Base-by-base conservation (phyloP, 2,329 filamentous ascomycete genomes). In the Aspergillus pseudonomiae region DNA sequence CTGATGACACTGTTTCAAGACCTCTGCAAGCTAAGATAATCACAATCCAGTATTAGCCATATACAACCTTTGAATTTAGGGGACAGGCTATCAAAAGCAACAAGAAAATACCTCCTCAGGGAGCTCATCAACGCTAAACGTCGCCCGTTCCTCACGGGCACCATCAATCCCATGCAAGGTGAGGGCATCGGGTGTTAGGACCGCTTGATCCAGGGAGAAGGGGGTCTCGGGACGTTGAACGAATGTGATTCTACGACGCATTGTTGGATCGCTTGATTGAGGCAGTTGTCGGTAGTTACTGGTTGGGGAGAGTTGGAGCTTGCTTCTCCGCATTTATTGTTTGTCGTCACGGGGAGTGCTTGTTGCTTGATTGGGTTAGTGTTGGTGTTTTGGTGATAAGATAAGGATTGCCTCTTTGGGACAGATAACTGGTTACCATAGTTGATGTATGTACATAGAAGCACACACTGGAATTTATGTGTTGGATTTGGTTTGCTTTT, bases 141-240 rank as follows among this genome's bases (percentile, higher is more conserved):
- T 97, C 68, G 94, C 78, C 64, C 90, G 87, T 74, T 95, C 91
- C 78, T 98, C 92, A 68, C 92, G 89, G 16, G 88, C 88, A 24
- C 90, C 90, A 57, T 86, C 77, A 48, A 95, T 75, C 2, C 84
- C 85, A 1, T 82, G 81, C 59, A 96, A 79, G 3, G 83, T 82
- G 21, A 91, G 77, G 11, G 78, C 76, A 54, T 82, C 79, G 50
- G 82, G 79, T 52, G 81, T 80, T 50, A 96, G 78, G 14, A 84
- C 77, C 58, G 96, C 79, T 53, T 86, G 81, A 2, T 85, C 79
- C 0, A 91, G 89, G 59, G 91, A 86, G 65, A 94, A 83, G 2
- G 84, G 83, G 61, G 86, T 81, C 50, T 89, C 86, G n/a, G 85
- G 82, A 26, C 85, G 84, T 68, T 91, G 88, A 59, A 96, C 81